phyloP scores from a whole-genome alignment of 1,139 yeast genomes.

The Trichomonascaceae sp. region DNA sequence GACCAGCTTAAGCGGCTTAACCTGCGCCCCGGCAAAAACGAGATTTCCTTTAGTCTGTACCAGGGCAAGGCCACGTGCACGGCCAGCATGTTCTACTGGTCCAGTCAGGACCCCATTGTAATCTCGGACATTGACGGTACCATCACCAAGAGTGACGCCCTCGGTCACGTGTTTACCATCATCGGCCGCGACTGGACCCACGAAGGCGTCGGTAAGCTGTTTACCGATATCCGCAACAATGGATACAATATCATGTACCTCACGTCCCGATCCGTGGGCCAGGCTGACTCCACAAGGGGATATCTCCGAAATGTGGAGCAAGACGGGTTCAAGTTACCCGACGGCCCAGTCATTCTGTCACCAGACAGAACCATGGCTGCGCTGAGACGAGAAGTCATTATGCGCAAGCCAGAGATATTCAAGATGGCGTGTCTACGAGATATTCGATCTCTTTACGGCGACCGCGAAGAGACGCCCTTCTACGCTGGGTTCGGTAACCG shows the following conservation, averaged over 20 bases:
- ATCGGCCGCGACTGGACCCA: constrained; percentile 98
- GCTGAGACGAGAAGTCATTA: constrained; percentile 73
- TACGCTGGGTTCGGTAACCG: constrained; percentile 97
- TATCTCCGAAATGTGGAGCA: constrained; percentile 72
- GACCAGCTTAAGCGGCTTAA: constrained; percentile 71
- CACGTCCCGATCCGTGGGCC: constrained; percentile 93
- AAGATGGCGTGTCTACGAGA: constrained; percentile 95
- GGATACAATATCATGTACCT: constrained; percentile 90
- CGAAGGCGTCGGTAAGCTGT: constrained; percentile 83
- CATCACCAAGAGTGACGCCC: constrained; percentile 92
- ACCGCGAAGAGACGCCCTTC: constrained; percentile 49
- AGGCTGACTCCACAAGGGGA: constrained; percentile 84
- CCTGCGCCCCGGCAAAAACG: constrained; percentile 68
- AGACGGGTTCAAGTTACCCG: constrained; percentile 58
- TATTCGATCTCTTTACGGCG: constrained; percentile 47
- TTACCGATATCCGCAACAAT: constrained; percentile 69
- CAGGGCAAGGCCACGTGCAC: constrained; percentile 68
- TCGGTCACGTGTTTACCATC: constrained; percentile 91
- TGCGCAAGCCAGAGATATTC: constrained; percentile 93
- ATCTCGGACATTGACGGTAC: constrained; percentile 98
- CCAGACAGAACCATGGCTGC: constrained; percentile 99
- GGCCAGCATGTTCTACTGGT: constrained; percentile 77
- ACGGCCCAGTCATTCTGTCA: constrained; percentile 88
- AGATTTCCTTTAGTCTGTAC: constrained; percentile 63
- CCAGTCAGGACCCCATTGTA: constrained; percentile 72